These are phyloP conservation scores for Entoloma clypeatum DNA, from an alignment of 1,284 basidiomycete genomes.

Conservation along the genomic window DNA sequence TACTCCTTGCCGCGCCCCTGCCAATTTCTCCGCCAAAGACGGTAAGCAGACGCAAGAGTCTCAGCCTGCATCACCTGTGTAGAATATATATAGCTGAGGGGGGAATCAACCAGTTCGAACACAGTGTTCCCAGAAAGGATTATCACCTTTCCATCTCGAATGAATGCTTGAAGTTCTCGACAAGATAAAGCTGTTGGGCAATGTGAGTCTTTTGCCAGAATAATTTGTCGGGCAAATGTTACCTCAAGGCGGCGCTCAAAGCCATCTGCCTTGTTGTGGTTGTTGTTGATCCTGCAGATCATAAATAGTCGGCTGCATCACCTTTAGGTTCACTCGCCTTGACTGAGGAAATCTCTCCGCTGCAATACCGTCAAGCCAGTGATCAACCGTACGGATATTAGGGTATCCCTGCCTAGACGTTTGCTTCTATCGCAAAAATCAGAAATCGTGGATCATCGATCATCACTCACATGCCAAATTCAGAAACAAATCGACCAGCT, in stretches of 20 bases:
- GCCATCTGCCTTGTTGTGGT: constrained; percentile 88
- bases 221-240: constrained; percentile 10
- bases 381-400: constrained; percentile 78
- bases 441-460: background rate
- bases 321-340: constrained; percentile 40
- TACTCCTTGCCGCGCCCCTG: constrained; percentile 65
- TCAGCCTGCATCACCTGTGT: constrained; percentile 86
- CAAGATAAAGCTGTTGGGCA: constrained; percentile 63
- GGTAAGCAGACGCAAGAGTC: constrained; percentile 69
- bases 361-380: constrained; percentile 73
- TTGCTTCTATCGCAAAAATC: constrained; percentile 5
- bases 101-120: constrained; percentile 1
- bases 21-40: constrained; percentile 78
- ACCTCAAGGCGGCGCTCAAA: constrained; percentile 86
- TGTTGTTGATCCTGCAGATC: constrained; percentile 54
- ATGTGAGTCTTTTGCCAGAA: constrained; percentile 3
- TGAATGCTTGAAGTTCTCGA: constrained; percentile 87
- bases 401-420: constrained; percentile 73
- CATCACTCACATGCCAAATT: constrained; percentile 73
- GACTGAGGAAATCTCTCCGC: constrained; percentile 83
- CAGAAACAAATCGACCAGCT: constrained; percentile 84
- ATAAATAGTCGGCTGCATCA: background rate
- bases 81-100: constrained; percentile 66
- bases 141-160: constrained; percentile 79
- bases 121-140: background rate